These are phyloP conservation scores for Nakaseomyces uthaithaninus DNA, from an alignment of 1,139 yeast genomes.

Conservation along the genomic window DNA sequence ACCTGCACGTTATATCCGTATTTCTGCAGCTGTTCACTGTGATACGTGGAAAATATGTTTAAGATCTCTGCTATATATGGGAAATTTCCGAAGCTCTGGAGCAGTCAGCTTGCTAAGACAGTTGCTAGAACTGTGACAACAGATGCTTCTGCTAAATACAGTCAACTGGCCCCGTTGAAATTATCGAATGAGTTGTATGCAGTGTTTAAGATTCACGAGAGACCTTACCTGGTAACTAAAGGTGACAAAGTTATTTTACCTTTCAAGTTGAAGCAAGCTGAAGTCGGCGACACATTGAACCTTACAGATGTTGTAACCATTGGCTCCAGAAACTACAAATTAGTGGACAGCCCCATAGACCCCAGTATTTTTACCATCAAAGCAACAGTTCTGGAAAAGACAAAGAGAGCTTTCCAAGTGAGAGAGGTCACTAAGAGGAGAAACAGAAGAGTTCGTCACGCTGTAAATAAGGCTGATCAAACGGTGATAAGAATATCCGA, in stretches of 20 bases:
- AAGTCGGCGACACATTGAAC: conserved; percentile 69
- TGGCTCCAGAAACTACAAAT: conserved; percentile 80
- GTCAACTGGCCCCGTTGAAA: conserved; percentile 50
- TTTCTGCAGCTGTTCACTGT: too few relatives aligned
- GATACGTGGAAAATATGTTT: too few relatives aligned
- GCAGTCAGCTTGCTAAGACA: not conserved
- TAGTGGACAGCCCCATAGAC: conserved; percentile 47
- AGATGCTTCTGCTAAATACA: conserved; percentile 12
- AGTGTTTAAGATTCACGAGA: conserved; percentile 67
- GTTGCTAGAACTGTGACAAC: conserved; percentile 4
- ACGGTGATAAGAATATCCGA: conserved; percentile 79
- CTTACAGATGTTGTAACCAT: conserved; percentile 70
- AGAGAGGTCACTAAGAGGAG: conserved; percentile 67
- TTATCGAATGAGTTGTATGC: conserved; percentile 70
- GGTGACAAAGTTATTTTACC: conserved; percentile 83
- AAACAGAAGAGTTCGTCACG: conserved; percentile 75
- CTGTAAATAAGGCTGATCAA: conserved; percentile 67
- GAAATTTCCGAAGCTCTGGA: not conserved
- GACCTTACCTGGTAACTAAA: conserved; percentile 81
- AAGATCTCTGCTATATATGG: not conserved
- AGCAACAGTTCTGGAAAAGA: conserved; percentile 79
- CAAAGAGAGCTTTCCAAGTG: conserved; percentile 69
- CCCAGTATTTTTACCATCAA: conserved; percentile 49
- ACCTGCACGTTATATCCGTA: too few relatives aligned
- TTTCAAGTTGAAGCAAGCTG: conserved; percentile 61